Evolutionary conservation across 768 basidiomycete genomes (phyloP).

Genomic region (Boletus reticulatus): DNA sequence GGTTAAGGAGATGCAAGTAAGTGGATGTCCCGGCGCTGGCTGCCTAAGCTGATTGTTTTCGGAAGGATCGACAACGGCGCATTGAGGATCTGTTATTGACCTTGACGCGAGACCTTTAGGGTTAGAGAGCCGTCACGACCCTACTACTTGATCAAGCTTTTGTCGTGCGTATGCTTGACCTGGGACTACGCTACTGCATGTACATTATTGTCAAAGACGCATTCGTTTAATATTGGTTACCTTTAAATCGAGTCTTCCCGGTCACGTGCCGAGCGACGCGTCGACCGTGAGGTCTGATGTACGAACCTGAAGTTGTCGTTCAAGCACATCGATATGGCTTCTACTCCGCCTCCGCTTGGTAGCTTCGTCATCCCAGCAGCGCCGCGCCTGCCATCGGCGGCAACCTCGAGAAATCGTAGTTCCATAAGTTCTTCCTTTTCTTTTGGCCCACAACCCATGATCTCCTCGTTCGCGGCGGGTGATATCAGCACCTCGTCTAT

Average conservation of each 20-base stretch:
- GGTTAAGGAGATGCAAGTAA: conserved; percentile 79
- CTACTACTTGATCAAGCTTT: not conserved
- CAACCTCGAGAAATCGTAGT: conserved; percentile 55
- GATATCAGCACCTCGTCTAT: conserved; percentile 61
- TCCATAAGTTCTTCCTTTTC: conserved; percentile 83
- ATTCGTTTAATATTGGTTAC: not conserved
- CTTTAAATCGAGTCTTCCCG: not conserved
- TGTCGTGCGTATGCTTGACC: not conserved
- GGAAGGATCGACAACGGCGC: conserved; percentile 69
- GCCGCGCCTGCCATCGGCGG: conserved; percentile 52
- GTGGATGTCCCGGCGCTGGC: conserved; percentile 11
- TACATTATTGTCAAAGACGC: not conserved
- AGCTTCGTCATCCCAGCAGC: conserved; percentile 44
- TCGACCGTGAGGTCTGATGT: not conserved
- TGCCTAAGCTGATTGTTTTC: conserved; percentile 1
- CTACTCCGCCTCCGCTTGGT: conserved; percentile 50
- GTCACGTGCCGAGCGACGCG: conserved; percentile 23
- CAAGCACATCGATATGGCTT: conserved; percentile 22
- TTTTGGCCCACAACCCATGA: conserved; percentile 73
- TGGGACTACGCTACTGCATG: not conserved
- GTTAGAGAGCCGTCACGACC: conserved; percentile 18
- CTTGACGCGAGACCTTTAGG: conserved; percentile 66
- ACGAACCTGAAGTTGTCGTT: not conserved
- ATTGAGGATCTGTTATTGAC: conserved; percentile 71
- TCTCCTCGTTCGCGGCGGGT: conserved; percentile 66